These are phyloP conservation scores for Ophiostoma australiae DNA, from an alignment of 2,329 filamentous ascomycete genomes.

Conservation along the genomic window DNA sequence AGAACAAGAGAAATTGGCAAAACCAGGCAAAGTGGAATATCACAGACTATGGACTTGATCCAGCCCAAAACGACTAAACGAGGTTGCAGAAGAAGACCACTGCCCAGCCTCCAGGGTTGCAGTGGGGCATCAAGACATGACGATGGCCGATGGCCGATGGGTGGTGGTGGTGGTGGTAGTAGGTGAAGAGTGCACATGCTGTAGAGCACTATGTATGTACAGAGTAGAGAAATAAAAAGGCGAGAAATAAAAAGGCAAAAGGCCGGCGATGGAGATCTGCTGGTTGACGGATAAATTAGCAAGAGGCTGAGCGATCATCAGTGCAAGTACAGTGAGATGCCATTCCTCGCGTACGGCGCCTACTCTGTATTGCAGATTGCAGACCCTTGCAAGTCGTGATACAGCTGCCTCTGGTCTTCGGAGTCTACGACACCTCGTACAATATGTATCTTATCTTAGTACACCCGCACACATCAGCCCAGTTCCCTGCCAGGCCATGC, in stretches of 20 bases:
- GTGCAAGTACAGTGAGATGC: background rate
- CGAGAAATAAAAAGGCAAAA: background rate
- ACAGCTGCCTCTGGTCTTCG: background rate
- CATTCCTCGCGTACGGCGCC: conserved; percentile 1
- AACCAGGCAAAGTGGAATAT: conserved; percentile 4
- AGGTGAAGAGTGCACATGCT: background rate
- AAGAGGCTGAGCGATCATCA: background rate
- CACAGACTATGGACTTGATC: background rate
- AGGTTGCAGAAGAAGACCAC: background rate
- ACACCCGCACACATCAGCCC: background rate
- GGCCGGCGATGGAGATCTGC: background rate
- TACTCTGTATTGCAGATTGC: background rate
- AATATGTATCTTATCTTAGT: background rate
- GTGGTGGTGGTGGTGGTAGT: background rate
- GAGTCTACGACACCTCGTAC: too few relatives aligned
- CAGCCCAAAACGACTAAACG: background rate
- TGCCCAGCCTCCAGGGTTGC: conserved; percentile 12
- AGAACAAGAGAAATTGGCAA: background rate
- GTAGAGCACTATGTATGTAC: too few relatives aligned
- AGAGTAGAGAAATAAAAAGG: background rate
- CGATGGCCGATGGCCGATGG: background rate
- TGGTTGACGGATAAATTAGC: background rate
- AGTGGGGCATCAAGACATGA: conserved; percentile 14
- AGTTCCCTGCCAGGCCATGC: conserved; percentile 4
- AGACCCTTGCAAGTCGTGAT: background rate